phyloP scores from a whole-genome alignment of 768 basidiomycete species.

The Macrocybe gigantea region DNA sequence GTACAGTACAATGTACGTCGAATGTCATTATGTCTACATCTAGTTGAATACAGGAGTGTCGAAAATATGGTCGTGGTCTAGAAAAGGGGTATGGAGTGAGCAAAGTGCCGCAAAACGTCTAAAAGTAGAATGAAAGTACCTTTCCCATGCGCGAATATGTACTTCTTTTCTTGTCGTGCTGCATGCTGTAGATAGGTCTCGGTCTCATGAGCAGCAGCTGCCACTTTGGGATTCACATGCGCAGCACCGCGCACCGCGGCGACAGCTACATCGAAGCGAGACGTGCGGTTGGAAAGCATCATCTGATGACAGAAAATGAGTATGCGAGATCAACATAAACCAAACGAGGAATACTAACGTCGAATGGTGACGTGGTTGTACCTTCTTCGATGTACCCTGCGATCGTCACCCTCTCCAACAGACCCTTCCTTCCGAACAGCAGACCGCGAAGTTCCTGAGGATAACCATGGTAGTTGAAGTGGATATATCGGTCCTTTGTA shows the following conservation, averaged over 20 bases:
- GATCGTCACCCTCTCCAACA: conserved; percentile 42
- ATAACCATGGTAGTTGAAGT: conserved; percentile 85
- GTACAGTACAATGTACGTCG: too few relatives aligned
- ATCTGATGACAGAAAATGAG: conserved; percentile 34
- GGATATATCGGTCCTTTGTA: conserved; percentile 59
- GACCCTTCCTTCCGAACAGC: conserved; percentile 48
- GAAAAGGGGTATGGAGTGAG: not conserved
- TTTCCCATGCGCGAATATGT: conserved; percentile 52
- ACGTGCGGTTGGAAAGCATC: conserved; percentile 69
- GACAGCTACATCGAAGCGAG: conserved; percentile 60
- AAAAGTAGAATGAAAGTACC: conserved; percentile 25
- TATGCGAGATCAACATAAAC: conserved; percentile 1
- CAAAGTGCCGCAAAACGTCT: not conserved
- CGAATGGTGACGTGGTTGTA: conserved; percentile 80
- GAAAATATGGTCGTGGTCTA: conserved; percentile 41
- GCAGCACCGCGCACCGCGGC: conserved; percentile 56
- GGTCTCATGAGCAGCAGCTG: conserved; percentile 51
- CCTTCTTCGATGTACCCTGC: conserved; percentile 69
- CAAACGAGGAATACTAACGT: conserved; percentile 32
- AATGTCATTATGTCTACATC: too few relatives aligned
- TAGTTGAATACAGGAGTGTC: conserved; percentile 37
- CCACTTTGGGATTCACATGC: conserved; percentile 43
- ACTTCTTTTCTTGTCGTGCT: conserved; percentile 54
- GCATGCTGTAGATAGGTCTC: conserved; percentile 57
- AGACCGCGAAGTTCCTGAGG: conserved; percentile 67